phyloP scores from a whole-genome alignment of 2,329 filamentous ascomycete species.

The Xylaria sp. region DNA sequence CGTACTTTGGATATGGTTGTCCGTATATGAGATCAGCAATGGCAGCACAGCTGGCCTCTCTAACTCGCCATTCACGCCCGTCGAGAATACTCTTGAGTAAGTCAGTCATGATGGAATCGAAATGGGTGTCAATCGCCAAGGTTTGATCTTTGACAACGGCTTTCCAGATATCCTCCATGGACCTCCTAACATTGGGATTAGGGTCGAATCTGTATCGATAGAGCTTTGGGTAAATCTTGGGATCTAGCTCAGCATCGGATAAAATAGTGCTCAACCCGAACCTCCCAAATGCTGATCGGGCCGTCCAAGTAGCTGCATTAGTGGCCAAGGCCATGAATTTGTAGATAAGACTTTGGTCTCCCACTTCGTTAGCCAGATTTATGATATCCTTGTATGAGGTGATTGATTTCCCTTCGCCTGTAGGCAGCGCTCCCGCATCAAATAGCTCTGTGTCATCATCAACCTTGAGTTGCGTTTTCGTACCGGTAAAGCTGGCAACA shows the following conservation, averaged over 20 bases:
- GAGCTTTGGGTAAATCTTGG: constrained; percentile 93
- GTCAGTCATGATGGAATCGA: constrained; percentile 88
- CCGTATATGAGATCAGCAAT: constrained; percentile 88
- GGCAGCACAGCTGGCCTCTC: constrained; percentile 90
- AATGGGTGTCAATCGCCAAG: constrained; percentile 77
- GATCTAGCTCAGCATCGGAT: constrained; percentile 85
- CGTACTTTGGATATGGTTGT: constrained; percentile 75
- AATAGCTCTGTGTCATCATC: constrained; percentile 92
- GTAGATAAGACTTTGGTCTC: constrained; percentile 95
- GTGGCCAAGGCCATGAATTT: constrained; percentile 97
- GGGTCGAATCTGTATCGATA: constrained; percentile 96
- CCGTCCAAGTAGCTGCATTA: constrained; percentile 96
- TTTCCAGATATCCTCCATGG: constrained; percentile 98
- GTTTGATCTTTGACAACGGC: constrained; percentile 89
- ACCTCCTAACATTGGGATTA: constrained; percentile 87
- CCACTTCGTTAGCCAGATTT: constrained; percentile 92
- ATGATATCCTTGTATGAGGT: constrained; percentile 99
- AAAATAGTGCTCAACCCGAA: constrained; percentile 93
- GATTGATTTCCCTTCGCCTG: constrained; percentile 84
- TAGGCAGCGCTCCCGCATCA: constrained; percentile 86
- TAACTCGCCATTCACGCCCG: constrained; percentile 89
- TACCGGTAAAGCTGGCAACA: constrained; percentile 85
- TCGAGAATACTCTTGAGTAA: constrained; percentile 79
- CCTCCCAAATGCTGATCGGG: constrained; percentile 91
- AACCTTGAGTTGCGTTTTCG: constrained; percentile 77